Percentiles rank a stretch among this genome's conserved stretches.
Conservation (phyloP, 2,329 filamentous ascomycete genomes). For the Coniochaeta pulveracea region DNA sequence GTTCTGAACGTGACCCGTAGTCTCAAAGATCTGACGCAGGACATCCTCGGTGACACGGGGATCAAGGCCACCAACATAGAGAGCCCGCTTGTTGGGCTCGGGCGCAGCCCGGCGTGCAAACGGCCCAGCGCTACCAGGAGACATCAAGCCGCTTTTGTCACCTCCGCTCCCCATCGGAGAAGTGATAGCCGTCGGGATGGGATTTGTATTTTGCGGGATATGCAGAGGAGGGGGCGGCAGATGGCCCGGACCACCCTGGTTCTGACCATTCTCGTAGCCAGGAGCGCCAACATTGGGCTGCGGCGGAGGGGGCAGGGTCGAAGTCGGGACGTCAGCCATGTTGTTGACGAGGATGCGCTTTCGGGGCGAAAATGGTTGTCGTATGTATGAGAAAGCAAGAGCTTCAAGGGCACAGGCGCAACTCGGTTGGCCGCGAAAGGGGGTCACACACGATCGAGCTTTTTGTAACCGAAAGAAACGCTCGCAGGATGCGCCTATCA, state of each 20-base stretch:
- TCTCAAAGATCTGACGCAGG: slow-evolving; percentile 95
- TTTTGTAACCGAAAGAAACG: background rate
- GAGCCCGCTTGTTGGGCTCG: slow-evolving; percentile 94
- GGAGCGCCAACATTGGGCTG: slow-evolving; percentile 59
- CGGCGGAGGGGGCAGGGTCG: slow-evolving; percentile 58
- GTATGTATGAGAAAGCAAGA: background rate
- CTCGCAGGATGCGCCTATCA: background rate
- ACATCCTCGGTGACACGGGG: slow-evolving; percentile 94
- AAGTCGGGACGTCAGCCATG: slow-evolving; percentile 70
- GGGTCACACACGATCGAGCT: background rate
- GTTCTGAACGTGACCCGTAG: slow-evolving; percentile 44
- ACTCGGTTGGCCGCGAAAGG: background rate
- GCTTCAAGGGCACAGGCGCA: background rate
- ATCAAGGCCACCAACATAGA: slow-evolving; percentile 93
- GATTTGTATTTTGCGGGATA: slow-evolving; percentile 93
- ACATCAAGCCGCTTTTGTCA: slow-evolving; percentile 58
- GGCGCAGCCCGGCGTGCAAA: slow-evolving; percentile 85
- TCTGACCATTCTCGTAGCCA: slow-evolving; percentile 68
- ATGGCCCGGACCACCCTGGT: slow-evolving; percentile 59
- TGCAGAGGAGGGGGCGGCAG: slow-evolving; percentile 87
- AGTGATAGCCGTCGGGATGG: slow-evolving; percentile 84
- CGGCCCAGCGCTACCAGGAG: slow-evolving; percentile 69
- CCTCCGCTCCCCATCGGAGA: slow-evolving; percentile 64
- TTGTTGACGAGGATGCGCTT: too few relatives aligned
- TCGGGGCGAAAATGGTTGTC: background rate